Evolutionary conservation across 768 basidiomycete genomes (phyloP), one percentile per base, ranked within the genome.

Genomic region (Russula vinacea): DNA sequence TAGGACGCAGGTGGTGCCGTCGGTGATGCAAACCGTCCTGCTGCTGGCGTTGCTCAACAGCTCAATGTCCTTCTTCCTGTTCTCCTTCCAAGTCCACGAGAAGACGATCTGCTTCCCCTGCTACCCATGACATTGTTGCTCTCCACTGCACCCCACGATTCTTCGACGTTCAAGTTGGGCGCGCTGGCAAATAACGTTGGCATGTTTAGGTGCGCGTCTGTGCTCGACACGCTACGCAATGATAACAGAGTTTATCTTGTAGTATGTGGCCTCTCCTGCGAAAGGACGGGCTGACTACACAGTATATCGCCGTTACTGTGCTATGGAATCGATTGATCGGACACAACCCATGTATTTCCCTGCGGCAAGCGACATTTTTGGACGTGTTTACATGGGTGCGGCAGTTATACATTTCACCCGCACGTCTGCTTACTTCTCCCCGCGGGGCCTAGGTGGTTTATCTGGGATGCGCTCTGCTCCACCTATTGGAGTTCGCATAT

Each of bases 81-180:
- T 96, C 78, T 94, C 94, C 7, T 96, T 96, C 75, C 94, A 97
- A 71, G 94, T 95, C 44, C 95, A 97, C 74, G 95, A 98, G 74
- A 98, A 97, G 79, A 88, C 89, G 3, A 90, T 98, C 73, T 97
- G 19, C 72, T 98, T 1, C 93, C 94, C 3, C 78, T 98, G 24
- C 74, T 98, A 67, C 95, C 95, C 0, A 78, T 94, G 33, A 91
- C 88, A 0, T 78, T 98, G 19, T 78, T 95, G 17, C 79, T 95
- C 58, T 87, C 81, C 5, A 79, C 78, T 3, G 73, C 79, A 4
- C 67, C 74, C 0, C 67, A 79, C 2, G 80, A 82, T 63, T 85
- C 87, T 35, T 74, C 83, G 1, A 77, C 81, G 6, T 92, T 86
- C 77, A 83, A 84, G 60, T 85, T 89, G 80, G 88, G 88, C 3